Conservation (phyloP, 352 stramenopile genomes). For the Blastocystis sp. region DNA sequence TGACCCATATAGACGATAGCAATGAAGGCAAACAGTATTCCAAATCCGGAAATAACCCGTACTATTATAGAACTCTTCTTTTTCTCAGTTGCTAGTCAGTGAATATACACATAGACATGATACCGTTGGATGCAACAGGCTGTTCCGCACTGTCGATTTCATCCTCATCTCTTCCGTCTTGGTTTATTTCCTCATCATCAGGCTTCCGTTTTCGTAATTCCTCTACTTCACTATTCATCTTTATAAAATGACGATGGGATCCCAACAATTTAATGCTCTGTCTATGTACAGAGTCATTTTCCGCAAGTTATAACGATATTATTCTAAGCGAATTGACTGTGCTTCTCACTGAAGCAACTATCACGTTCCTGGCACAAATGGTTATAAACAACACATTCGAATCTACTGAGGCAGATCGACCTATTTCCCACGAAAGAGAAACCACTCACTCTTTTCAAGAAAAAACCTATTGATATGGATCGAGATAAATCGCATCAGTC, state of each 20-base stretch:
- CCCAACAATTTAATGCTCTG: neutral
- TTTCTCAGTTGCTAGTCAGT: conserved; percentile 35
- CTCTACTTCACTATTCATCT: neutral
- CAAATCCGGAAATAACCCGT: conserved; percentile 23
- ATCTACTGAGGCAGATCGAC: no score
- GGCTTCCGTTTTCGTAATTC: conserved; percentile 1
- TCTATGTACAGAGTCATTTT: neutral
- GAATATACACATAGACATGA: neutral
- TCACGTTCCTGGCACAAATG: no score
- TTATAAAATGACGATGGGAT: neutral
- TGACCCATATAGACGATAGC: conserved; percentile 47
- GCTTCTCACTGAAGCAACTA: no score
- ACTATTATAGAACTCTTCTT: conserved; percentile 24
- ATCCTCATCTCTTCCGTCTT: conserved; percentile 49
- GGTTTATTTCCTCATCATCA: neutral
- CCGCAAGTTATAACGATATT: no score
- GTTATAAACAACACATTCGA: no score
- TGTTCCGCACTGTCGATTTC: conserved; percentile 46
- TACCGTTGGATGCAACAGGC: neutral
- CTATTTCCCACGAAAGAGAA: no score
- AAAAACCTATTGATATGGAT: neutral
- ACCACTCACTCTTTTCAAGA: no score
- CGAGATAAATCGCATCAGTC: neutral
- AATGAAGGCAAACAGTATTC: conserved; percentile 18
- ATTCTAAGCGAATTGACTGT: no score